Evolutionary conservation across 2,329 filamentous ascomycete species (phyloP).

Genomic region (Apiospora kogelbergensis): DNA sequence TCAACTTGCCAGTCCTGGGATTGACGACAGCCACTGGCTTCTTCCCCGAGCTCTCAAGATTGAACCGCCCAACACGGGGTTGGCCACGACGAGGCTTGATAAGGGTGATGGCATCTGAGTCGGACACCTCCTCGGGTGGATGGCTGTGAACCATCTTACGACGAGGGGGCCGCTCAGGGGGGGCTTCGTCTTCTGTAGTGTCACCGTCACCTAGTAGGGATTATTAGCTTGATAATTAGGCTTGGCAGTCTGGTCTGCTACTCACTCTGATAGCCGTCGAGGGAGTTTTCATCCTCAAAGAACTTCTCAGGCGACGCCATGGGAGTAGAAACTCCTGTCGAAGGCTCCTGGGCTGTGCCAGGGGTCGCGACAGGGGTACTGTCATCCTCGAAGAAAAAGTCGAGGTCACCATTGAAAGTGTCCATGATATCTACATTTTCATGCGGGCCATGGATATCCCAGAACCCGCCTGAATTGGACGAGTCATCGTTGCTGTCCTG

Average conservation of each 20-base stretch:
- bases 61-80: constrained; percentile 55
- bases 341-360: constrained; percentile 31
- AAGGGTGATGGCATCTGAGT: constrained; percentile 50
- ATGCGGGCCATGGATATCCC: constrained; percentile 58
- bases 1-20: constrained; percentile 58
- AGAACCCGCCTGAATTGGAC: constrained; percentile 59
- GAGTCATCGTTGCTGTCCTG: constrained; percentile 59
- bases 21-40: constrained; percentile 61
- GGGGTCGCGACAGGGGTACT: constrained; percentile 43
- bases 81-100: constrained; percentile 49
- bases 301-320: constrained; percentile 28
- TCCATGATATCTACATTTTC: constrained; percentile 32
- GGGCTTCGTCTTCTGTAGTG: constrained; percentile 60
- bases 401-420: constrained; percentile 34
- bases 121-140: constrained; percentile 41
- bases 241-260: constrained; percentile 25
- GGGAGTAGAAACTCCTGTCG: constrained; percentile 34
- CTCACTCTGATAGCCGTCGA: constrained; percentile 63
- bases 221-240: background rate
- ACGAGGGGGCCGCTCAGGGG: constrained; percentile 46
- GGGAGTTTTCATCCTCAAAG: constrained; percentile 39
- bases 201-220: constrained; percentile 54
- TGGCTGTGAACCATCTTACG: constrained; percentile 46
- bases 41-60: constrained; percentile 51
- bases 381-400: constrained; percentile 39